Conservation (phyloP, 495 filamentous ascomycete species). For the Massariosphaeria phaeospora region DNA sequence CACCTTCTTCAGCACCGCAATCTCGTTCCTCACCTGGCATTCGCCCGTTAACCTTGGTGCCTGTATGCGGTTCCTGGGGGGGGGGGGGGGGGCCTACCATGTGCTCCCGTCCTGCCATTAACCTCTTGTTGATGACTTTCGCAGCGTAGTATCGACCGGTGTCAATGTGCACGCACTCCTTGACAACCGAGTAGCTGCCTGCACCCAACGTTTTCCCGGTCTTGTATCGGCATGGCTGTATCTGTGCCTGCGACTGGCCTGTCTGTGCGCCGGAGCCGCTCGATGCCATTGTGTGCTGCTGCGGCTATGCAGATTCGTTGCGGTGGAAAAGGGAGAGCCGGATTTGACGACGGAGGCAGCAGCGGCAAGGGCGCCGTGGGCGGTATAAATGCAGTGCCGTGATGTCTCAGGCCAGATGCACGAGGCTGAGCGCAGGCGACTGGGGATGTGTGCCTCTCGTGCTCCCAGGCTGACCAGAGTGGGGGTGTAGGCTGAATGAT, state of each 20-base stretch:
- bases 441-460: neutral
- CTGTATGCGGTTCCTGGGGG: neutral
- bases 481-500: no score
- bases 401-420: neutral
- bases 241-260: slow-evolving; percentile 48
- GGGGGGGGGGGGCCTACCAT: slow-evolving; percentile 60
- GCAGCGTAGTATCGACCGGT: slow-evolving; percentile 97
- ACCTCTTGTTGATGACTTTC: slow-evolving; percentile 97
- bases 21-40: slow-evolving; percentile 87
- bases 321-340: neutral
- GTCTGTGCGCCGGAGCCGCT: slow-evolving; percentile 23
- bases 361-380: no score
- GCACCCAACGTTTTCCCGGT: slow-evolving; percentile 96
- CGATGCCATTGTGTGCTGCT: slow-evolving; percentile 15
- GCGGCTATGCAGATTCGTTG: neutral
- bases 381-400: neutral
- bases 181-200: slow-evolving; percentile 97
- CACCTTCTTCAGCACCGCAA: slow-evolving; percentile 90
- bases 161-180: slow-evolving; percentile 98
- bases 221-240: slow-evolving; percentile 88
- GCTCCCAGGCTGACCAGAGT: neutral
- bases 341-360: neutral
- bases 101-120: slow-evolving; percentile 96
- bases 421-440: neutral
- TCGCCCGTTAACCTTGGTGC: neutral